phyloP scores from a whole-genome alignment of 805 yeast genomes.

The Saccharomyces paradoxus region DNA sequence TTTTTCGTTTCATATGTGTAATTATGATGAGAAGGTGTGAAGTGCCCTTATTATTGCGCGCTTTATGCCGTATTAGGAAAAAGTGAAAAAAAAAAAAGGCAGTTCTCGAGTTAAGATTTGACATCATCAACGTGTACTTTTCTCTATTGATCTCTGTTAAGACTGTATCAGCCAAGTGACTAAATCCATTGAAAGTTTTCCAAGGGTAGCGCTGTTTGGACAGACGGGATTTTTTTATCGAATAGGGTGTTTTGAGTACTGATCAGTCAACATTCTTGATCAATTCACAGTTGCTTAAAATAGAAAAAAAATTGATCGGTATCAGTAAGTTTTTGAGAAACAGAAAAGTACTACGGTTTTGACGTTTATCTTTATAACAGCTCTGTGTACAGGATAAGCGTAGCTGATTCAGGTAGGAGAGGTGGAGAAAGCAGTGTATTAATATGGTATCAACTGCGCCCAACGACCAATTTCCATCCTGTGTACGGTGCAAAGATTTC shows the following conservation, averaged over 20 bases:
- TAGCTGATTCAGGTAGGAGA: neutral
- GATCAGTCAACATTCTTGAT: neutral
- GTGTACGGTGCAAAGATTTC: constrained; percentile 41
- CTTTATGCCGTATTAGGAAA: neutral
- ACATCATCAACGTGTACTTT: neutral
- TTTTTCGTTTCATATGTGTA: neutral
- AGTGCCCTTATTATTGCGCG: neutral
- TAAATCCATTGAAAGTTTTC: neutral
- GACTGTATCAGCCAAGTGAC: neutral
- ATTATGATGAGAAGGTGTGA: neutral
- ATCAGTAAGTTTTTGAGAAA: neutral
- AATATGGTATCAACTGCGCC: neutral
- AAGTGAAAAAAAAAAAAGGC: neutral
- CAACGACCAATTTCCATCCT: constrained; percentile 18
- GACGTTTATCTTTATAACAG: neutral
- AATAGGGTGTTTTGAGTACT: neutral
- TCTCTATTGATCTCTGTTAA: neutral
- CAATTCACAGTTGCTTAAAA: neutral
- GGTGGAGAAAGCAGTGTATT: neutral
- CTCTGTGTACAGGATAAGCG: neutral
- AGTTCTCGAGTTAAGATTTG: neutral
- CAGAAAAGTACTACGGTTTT: neutral
- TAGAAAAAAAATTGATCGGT: neutral
- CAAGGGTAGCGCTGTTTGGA: neutral
- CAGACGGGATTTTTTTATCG: neutral